Evolutionary conservation across 306 rosid genomes (phyloP).

Genomic region (Gynostemma pentaphyllum): DNA sequence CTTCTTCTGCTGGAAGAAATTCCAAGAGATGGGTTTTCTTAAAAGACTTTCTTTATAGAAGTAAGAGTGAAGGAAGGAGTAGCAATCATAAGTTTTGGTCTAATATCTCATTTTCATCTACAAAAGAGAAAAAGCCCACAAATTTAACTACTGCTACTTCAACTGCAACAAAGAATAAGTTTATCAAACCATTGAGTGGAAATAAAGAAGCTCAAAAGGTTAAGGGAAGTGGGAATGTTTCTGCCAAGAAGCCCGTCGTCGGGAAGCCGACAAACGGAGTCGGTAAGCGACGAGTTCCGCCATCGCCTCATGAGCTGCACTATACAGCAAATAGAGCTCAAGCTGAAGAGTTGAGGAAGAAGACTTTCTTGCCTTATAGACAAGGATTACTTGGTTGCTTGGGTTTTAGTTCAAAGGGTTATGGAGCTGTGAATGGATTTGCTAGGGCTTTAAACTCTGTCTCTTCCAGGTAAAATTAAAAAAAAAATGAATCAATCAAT

Average conservation of each 20-base stretch:
- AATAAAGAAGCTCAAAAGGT: slow-evolving; percentile 20
- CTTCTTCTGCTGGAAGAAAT: slow-evolving; percentile 88
- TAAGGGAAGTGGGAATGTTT: slow-evolving; percentile 13
- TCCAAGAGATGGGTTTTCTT: slow-evolving; percentile 82
- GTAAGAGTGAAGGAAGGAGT: slow-evolving; percentile 93
- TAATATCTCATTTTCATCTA: slow-evolving; percentile 51
- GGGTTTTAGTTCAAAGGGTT: slow-evolving; percentile 92
- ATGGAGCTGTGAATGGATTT: slow-evolving; percentile 90
- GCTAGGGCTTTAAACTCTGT: slow-evolving; percentile 94
- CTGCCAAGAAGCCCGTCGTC: slow-evolving; percentile 34
- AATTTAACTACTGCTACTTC: slow-evolving; percentile 2
- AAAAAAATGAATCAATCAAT: not conserved
- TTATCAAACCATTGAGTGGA: not conserved
- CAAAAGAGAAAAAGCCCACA: slow-evolving; percentile 55
- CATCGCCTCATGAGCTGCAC: slow-evolving; percentile 88
- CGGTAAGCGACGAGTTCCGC: slow-evolving; percentile 63
- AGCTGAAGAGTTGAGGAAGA: slow-evolving; percentile 79
- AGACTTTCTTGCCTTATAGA: slow-evolving; percentile 86
- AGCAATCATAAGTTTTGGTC: slow-evolving; percentile 82
- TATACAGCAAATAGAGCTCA: slow-evolving; percentile 86
- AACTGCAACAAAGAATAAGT: slow-evolving; percentile 3
- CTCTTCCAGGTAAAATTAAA: slow-evolving; percentile 58
- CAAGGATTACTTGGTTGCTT: slow-evolving; percentile 89
- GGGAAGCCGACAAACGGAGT: slow-evolving; percentile 65
- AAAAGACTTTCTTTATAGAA: slow-evolving; percentile 74